Evolutionary conservation across 345 rosid genomes (phyloP).

Genomic region (Arabidopsis suecica): DNA sequence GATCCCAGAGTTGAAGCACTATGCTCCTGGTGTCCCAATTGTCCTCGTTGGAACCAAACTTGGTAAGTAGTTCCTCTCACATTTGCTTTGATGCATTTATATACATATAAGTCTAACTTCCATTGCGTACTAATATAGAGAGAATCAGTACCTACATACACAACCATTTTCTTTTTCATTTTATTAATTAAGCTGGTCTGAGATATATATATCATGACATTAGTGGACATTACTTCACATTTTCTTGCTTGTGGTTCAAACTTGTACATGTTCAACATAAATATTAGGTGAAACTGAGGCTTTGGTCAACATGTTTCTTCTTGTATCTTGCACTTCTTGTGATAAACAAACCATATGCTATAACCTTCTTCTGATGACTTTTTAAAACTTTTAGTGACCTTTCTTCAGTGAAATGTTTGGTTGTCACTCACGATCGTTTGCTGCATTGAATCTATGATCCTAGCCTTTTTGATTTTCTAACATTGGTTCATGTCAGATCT

Average conservation of each 20-base stretch:
- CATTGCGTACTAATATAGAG: not conserved
- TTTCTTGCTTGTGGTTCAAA: slow-evolving; percentile 20
- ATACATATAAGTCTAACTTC: not conserved
- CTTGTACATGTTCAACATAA: slow-evolving; percentile 9
- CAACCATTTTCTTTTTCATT: not conserved
- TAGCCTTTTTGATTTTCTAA: not conserved
- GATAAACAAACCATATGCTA: not conserved
- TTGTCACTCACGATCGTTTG: not conserved
- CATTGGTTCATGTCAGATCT: slow-evolving; percentile 63
- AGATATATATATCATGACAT: not conserved
- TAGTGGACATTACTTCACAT: slow-evolving; percentile 16
- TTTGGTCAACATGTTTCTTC: slow-evolving; percentile 12
- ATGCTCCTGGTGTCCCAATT: slow-evolving; percentile 92
- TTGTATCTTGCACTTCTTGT: not conserved
- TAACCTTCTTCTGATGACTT: not conserved
- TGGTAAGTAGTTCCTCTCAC: slow-evolving; percentile 51
- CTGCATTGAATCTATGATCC: slow-evolving; percentile 6
- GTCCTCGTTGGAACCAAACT: slow-evolving; percentile 95
- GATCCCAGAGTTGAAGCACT: slow-evolving; percentile 94
- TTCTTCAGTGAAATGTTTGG: not conserved
- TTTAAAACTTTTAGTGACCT: not conserved
- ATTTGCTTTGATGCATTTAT: not conserved
- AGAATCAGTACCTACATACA: not conserved
- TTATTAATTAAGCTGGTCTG: slow-evolving; percentile 32
- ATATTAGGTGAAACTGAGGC: slow-evolving; percentile 11